phyloP scores from a whole-genome alignment of 208 protist genomes.

The Ichthyophonus hoferi region DNA sequence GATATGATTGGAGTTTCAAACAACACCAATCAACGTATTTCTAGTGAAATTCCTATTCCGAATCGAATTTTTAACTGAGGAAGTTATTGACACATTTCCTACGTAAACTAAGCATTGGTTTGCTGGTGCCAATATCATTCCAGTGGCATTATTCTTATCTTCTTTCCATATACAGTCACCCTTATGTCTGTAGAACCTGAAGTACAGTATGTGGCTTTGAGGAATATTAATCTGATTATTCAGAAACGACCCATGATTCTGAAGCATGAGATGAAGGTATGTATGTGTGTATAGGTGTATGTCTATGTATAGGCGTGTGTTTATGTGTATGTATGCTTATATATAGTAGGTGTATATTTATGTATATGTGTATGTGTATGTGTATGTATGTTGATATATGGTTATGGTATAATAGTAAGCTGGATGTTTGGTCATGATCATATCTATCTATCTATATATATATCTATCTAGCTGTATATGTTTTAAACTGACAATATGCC shows the following conservation, averaged over 20 bases:
- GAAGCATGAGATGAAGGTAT: conserved; percentile 67
- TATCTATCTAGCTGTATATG: not conserved
- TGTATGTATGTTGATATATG: not conserved
- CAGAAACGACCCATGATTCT: conserved; percentile 86
- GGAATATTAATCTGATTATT: conserved; percentile 96
- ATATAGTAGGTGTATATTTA: not conserved
- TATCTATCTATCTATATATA: conserved; percentile 4
- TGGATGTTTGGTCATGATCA: too few species aligned
- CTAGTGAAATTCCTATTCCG: too few species aligned
- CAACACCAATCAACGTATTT: too few species aligned
- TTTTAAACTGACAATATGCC: too few species aligned
- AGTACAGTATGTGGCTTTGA: conserved; percentile 94
- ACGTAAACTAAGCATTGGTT: too few species aligned
- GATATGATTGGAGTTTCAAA: too few species aligned
- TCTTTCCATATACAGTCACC: conserved; percentile 47
- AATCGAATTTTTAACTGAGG: too few species aligned
- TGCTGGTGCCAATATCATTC: too few species aligned
- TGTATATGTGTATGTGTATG: conserved; percentile 20
- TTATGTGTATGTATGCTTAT: not conserved
- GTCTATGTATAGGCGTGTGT: not conserved
- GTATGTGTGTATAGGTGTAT: not conserved
- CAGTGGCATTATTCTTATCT: too few species aligned
- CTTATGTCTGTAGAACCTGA: conserved; percentile 81
- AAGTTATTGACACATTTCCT: not conserved
- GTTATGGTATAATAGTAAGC: too few species aligned